These are phyloP conservation scores for Aspergillus diversus DNA, from an alignment of 495 filamentous ascomycete species.

Conservation along the genomic window DNA sequence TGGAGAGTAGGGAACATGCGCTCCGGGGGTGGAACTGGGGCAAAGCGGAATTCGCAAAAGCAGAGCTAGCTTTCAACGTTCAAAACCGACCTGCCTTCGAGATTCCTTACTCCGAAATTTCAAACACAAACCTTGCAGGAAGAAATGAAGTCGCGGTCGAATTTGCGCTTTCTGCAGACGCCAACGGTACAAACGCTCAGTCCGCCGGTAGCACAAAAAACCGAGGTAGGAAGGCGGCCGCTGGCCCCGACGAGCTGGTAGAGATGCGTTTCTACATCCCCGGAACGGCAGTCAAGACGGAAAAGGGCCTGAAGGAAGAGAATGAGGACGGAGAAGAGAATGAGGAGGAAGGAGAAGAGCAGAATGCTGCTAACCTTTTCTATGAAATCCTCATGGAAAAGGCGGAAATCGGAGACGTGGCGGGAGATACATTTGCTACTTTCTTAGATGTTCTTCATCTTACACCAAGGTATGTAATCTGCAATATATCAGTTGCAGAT, in stretches of 20 bases:
- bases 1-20: conserved; percentile 91
- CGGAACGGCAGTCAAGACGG: conserved; percentile 83
- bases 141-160: conserved; percentile 98
- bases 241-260: conserved; percentile 87
- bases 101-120: conserved; percentile 95
- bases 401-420: conserved; percentile 98
- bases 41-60: conserved; percentile 94
- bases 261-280: conserved; percentile 99
- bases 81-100: conserved; percentile 97
- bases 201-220: conserved; percentile 73
- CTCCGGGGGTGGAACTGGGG: conserved; percentile 99
- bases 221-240: conserved; percentile 85
- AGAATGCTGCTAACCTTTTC: conserved; percentile 92
- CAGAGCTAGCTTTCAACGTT: conserved; percentile 94
- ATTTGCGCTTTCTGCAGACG: conserved; percentile 73
- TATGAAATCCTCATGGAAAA: conserved; percentile 98
- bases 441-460: conserved; percentile 97
- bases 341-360: conserved; percentile 75
- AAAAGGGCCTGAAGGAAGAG: conserved; percentile 58
- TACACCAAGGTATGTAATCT: conserved; percentile 75
- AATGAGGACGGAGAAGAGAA: conserved; percentile 74
- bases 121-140: conserved; percentile 95
- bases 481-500: background rate
- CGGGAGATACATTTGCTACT: conserved; percentile 94
- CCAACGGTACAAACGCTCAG: conserved; percentile 71